Evolutionary conservation across 1,284 basidiomycete species (phyloP), one percentile per base, ranked within the genome.

Genomic region (Kalmanozyma brasiliensis): DNA sequence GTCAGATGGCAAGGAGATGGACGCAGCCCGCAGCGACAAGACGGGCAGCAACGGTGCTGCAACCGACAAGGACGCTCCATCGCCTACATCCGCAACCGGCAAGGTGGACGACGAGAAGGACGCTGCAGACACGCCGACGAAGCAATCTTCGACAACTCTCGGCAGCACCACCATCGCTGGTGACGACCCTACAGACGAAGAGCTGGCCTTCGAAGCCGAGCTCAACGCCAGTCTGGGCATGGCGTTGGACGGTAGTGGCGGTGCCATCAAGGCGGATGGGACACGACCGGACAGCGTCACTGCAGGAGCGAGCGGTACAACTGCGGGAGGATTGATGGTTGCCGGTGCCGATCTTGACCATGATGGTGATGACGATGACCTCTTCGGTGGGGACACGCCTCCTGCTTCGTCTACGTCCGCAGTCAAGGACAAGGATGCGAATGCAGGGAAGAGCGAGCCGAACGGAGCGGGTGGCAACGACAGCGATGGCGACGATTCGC

Each of bases 131-230:
- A 23, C 32, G 4, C 33, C 32, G 8, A 16, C 45, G 46, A 36
- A n/a, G 30, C 61, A 11, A 11, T 29, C 26, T 29, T 41, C 52
- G 2, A 33, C 43, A 13, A 16, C 52, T 24, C 36, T 37, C 48
- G 17, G 49, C 32, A 14, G 44, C 40, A n/a, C n/a, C 32, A 11
- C 37, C 16, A 13, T 24, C 20, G 24, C 24, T 9, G 60, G 38
- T 26, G 68, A 71, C 36, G 51, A 56, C 36, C 65, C 71, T 0
- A 67, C 70, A 5, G 70, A 75, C 36, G 75, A 71, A 34, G 75
- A 75, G 48, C 62, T 77, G 1, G 66, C 66, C 0, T 73, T 73
- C 38, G 73, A 77, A 47, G 73, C 60, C 35, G 73, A 77, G 52
- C 59, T 75, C 43, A 60, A 63, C 37, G 68, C 60, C 22, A 66